Evolutionary conservation across 768 basidiomycete genomes (phyloP).

Genomic region (Kondoa subrosea): DNA sequence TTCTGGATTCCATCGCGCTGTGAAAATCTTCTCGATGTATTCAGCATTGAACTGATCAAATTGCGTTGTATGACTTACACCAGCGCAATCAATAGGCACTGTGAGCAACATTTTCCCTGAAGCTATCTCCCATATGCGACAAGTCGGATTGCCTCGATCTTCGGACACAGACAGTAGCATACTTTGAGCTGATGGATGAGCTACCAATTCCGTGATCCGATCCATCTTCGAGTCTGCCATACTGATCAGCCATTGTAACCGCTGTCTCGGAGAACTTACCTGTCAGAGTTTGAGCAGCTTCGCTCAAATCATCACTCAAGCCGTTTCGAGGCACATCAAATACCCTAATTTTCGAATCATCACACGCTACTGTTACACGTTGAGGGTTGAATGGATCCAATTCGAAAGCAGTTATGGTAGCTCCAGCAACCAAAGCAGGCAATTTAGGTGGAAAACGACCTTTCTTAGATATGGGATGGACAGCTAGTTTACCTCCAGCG

Average conservation of each 20-base stretch:
- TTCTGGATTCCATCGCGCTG: conserved; percentile 28
- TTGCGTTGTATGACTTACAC: conserved; percentile 20
- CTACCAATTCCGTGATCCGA: conserved; percentile 29
- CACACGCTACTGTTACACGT: conserved; percentile 29
- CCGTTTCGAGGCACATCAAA: conserved; percentile 27
- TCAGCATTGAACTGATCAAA: background rate
- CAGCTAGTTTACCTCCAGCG: conserved; percentile 32
- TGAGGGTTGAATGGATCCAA: conserved; percentile 28
- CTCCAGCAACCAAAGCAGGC: conserved; percentile 28
- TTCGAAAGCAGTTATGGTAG: conserved; percentile 31
- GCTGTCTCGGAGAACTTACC: conserved; percentile 21
- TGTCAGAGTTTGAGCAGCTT: conserved; percentile 25
- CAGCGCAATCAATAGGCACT: conserved; percentile 22
- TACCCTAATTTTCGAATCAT: conserved; percentile 31
- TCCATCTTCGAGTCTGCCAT: conserved; percentile 27
- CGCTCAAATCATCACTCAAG: conserved; percentile 23
- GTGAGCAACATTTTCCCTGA: conserved; percentile 17
- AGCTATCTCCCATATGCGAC: conserved; percentile 30
- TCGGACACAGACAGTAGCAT: conserved; percentile 30
- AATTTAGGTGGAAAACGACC: conserved; percentile 30
- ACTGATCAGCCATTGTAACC: background rate
- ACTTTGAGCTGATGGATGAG: conserved; percentile 31
- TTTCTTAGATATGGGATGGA: conserved; percentile 30
- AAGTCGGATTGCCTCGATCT: conserved; percentile 28
- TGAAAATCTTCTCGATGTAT: conserved; percentile 24